Base-by-base conservation (phyloP, 2,329 filamentous ascomycete genomes). In the Parasarocladium wereldwijsianum region DNA sequence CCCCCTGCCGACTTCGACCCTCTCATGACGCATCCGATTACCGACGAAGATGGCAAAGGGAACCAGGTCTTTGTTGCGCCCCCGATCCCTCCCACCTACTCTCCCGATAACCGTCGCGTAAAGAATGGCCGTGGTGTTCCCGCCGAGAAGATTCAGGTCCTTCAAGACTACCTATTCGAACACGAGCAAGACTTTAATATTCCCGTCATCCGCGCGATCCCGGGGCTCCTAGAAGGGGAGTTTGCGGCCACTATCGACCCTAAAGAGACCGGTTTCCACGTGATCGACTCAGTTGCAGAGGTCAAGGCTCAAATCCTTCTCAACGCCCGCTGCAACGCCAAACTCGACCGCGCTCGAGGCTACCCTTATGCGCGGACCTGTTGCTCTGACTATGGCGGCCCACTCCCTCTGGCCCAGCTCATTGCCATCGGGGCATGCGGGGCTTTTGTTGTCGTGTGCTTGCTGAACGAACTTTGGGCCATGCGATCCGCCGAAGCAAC, bases 291-390 rank as follows among this genome's bases (percentile, higher is more conserved):
- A 0, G 40, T 49, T 13, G 43, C 46, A 3, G 45, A 49, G 24
- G 44, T 36, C 43, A 53, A 43, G 43, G 56, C 42, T 27, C 50
- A 31, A 44, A 47, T 70, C 8, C 39, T 72, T 1, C 52, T 75
- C 24, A 69, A 67, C 36, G 43, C 60, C 12, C 59, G 64, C 28
- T 74, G 70, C 44, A 73, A 38, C 45, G 58, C 45, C 34, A 57
- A 38, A 39, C 51, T 36, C 35, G 45, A 35, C 38, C 45, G 29
- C 6, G 24, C 36, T 17, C 22, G 34, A 1, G 50, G 49, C n/a
- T 60, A 58, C 32, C 57, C 59, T 1, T 62, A 59, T 40, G 50
- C 58, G 30, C 51, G 57, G 34, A 68, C 64, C 3, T 73, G 67
- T 40, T 73, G 67, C 39, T 60, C 49, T 26, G 54, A 53, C 20